Evolutionary conservation across 225 moss, liverwort and hornwort species (phyloP).

Genomic region (Bryum argenteum): DNA sequence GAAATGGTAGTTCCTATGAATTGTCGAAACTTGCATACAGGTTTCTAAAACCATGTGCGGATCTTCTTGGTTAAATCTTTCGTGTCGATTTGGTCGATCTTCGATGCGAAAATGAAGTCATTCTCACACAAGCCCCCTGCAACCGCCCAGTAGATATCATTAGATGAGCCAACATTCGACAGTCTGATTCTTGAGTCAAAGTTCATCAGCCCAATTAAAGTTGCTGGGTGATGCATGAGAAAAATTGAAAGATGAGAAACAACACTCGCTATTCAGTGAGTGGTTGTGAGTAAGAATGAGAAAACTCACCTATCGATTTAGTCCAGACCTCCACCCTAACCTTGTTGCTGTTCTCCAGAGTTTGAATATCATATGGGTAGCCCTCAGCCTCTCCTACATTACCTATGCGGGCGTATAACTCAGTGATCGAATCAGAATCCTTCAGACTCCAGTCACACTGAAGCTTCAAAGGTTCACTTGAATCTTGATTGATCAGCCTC

Average conservation of each 20-base stretch:
- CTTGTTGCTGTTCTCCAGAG: constrained; percentile 44
- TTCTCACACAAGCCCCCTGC: constrained; percentile 67
- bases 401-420: constrained; percentile 52
- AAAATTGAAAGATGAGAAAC: neutral
- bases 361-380: constrained; percentile 54
- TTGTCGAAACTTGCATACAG: neutral
- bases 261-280: neutral
- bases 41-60: constrained; percentile 52
- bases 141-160: neutral
- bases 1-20: constrained; percentile 3
- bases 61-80: constrained; percentile 63
- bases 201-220: too few species aligned
- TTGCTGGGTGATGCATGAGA: neutral
- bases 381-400: constrained; percentile 56
- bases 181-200: neutral
- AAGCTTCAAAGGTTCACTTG: constrained; percentile 59
- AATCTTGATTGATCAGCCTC: constrained; percentile 48
- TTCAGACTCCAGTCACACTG: constrained; percentile 74
- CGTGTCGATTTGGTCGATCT: constrained; percentile 67
- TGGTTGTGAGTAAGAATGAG: neutral
- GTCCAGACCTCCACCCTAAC: constrained; percentile 65
- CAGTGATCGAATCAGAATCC: constrained; percentile 52
- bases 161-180: neutral
- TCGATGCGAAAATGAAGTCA: constrained; percentile 75
- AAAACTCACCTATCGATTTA: constrained; percentile 44